These are phyloP conservation scores for Phytophthora hibernalis DNA, from an alignment of 352 stramenopile species.

Conservation along the genomic window DNA sequence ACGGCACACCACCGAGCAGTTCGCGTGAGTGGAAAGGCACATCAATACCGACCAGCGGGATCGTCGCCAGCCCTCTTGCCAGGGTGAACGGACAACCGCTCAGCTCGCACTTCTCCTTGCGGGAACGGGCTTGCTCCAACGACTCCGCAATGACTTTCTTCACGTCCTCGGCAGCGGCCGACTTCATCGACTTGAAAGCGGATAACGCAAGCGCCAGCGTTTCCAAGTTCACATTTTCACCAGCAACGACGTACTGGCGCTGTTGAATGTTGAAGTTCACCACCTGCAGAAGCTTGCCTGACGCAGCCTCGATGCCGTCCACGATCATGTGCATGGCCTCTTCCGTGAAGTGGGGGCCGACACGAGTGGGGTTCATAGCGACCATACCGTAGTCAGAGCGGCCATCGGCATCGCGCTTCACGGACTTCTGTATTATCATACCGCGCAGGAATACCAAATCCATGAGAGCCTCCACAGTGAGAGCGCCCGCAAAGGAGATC, in stretches of 20 bases:
- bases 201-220: slow-evolving; percentile 74
- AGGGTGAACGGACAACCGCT: slow-evolving; percentile 68
- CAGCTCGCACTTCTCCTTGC: slow-evolving; percentile 67
- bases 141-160: slow-evolving; percentile 62
- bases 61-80: slow-evolving; percentile 75
- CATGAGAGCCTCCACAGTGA: slow-evolving; percentile 75
- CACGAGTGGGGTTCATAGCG: slow-evolving; percentile 78
- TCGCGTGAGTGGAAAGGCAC: slow-evolving; percentile 92
- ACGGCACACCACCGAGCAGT: slow-evolving; percentile 78
- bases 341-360: slow-evolving; percentile 78
- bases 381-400: slow-evolving; percentile 91
- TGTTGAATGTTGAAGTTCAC: slow-evolving; percentile 92
- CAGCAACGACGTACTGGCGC: slow-evolving; percentile 87
- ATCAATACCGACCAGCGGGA: slow-evolving; percentile 87
- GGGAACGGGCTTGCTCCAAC: slow-evolving; percentile 57
- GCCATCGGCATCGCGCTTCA: slow-evolving; percentile 59
- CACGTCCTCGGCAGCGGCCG: slow-evolving; percentile 52
- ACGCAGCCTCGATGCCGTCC: slow-evolving; percentile 62
- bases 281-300: slow-evolving; percentile 81
- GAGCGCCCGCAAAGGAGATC: slow-evolving; percentile 76
- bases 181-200: slow-evolving; percentile 53
- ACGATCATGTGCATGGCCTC: slow-evolving; percentile 76
- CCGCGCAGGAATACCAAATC: slow-evolving; percentile 89
- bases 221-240: slow-evolving; percentile 86
- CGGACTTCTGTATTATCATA: slow-evolving; percentile 65